A percentile compares a stretch with the other conserved stretches of the same genome.
These are phyloP conservation scores for Neoconidiobolus thromboides DNA, from an alignment of 371 early-diverging fungal species.

Conservation along the genomic window DNA sequence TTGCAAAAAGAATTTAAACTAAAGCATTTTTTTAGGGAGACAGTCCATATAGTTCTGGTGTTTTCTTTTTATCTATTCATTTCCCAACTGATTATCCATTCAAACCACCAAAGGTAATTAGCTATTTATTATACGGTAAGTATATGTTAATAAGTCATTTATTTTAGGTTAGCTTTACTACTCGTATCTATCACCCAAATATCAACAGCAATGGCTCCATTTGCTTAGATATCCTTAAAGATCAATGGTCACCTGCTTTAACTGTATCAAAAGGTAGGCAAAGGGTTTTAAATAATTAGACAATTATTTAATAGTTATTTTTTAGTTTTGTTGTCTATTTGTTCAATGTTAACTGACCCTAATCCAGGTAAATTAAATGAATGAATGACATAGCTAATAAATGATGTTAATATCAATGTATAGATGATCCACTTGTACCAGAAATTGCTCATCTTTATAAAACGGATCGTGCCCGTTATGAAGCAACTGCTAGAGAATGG, in stretches of 20 bases:
- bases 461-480: constrained; percentile 69
- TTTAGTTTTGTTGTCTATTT: constrained; percentile 61
- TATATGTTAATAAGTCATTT: not conserved
- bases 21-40: constrained; percentile 18
- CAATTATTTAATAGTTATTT: not conserved
- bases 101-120: constrained; percentile 60
- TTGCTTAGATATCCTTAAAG: constrained; percentile 84
- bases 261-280: constrained; percentile 58
- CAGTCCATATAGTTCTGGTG: constrained; percentile 69
- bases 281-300: not conserved
- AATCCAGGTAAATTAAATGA: constrained; percentile 44
- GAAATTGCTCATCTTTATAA: constrained; percentile 82
- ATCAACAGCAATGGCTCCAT: constrained; percentile 79
- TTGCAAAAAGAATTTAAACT: not conserved
- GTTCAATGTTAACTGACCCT: constrained; percentile 77
- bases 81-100: constrained; percentile 88
- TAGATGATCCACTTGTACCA: constrained; percentile 84
- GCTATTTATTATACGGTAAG: not conserved
- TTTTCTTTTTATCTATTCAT: constrained; percentile 95
- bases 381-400: not conserved
- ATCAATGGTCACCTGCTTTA: constrained; percentile 90
- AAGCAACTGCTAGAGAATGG: constrained; percentile 81
- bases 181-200: constrained; percentile 92
- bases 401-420: not conserved
- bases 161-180: constrained; percentile 49